Conservation (phyloP, 2,329 filamentous ascomycete genomes). For the Gremmenia infestans region DNA sequence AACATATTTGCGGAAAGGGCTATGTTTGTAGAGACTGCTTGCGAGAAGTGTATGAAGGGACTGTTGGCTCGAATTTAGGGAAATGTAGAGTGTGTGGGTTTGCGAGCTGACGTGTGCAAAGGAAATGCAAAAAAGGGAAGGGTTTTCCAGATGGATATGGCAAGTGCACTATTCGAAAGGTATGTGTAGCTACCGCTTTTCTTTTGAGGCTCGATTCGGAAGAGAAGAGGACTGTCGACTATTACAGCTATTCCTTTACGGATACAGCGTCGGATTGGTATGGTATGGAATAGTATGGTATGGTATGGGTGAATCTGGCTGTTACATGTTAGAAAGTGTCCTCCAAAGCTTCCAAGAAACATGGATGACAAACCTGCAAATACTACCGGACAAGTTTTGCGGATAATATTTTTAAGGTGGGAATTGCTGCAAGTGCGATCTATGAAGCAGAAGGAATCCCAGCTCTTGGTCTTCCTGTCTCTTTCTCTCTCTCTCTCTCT, state of each 20-base stretch:
- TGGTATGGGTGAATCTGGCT: neutral
- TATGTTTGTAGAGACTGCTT: neutral
- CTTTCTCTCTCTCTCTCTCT: conserved; percentile 5
- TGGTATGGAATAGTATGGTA: neutral
- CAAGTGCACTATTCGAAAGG: neutral
- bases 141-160: neutral
- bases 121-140: neutral
- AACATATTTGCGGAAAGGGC: conserved; percentile 18
- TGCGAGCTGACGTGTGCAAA: neutral
- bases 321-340: neutral
- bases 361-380: neutral
- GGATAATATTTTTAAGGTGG: neutral
- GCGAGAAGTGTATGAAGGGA: neutral
- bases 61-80: neutral
- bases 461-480: conserved; percentile 30
- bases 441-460: conserved; percentile 20
- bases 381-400: neutral
- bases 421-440: neutral
- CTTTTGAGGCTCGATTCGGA: too few species aligned
- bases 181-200: too few species aligned
- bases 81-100: neutral
- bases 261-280: neutral
- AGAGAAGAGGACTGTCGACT: too few species aligned
- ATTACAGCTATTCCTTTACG: too few species aligned
- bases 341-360: neutral